Conservation (phyloP, 768 basidiomycete species). For the Boletus reticuloceps region DNA sequence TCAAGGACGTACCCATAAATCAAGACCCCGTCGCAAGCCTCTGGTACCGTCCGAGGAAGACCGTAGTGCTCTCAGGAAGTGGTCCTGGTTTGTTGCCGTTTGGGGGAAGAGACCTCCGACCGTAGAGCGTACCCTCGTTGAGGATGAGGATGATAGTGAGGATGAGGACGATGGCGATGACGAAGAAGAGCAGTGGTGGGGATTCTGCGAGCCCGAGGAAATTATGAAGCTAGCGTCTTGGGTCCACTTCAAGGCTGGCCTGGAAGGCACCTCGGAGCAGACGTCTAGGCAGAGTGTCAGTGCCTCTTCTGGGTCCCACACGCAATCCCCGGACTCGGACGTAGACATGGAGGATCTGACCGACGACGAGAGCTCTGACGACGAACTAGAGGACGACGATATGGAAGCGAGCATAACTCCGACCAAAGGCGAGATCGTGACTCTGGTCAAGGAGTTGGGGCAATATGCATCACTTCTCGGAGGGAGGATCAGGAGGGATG, state of each 20-base stretch:
- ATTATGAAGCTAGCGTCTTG: conserved; percentile 65
- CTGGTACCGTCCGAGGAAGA: conserved; percentile 44
- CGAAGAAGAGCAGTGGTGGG: conserved; percentile 65
- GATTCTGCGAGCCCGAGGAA: conserved; percentile 62
- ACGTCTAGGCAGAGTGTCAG: conserved; percentile 5
- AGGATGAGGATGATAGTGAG: conserved; percentile 27
- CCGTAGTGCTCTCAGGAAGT: conserved; percentile 51
- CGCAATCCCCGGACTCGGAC: conserved; percentile 8
- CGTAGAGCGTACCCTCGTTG: conserved; percentile 23
- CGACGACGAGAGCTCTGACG: conserved; percentile 8
- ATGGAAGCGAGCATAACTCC: conserved; percentile 11
- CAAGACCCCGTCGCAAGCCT: conserved; percentile 38
- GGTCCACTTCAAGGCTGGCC: conserved; percentile 50
- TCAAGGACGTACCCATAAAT: conserved; percentile 31
- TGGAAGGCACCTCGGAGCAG: conserved; percentile 25
- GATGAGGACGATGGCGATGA: conserved; percentile 22
- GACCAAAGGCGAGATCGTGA: conserved; percentile 35
- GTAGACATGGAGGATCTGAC: conserved; percentile 19
- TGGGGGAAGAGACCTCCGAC: conserved; percentile 56
- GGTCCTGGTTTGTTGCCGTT: conserved; percentile 79
- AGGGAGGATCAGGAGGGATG: conserved; percentile 47
- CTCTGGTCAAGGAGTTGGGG: conserved; percentile 51
- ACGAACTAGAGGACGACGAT: not conserved
- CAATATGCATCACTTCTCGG: conserved; percentile 61
- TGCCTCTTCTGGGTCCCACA: not conserved